Evolutionary conservation across 352 stramenopile species (phyloP).

Genomic region (Phytophthora podocarpi): DNA sequence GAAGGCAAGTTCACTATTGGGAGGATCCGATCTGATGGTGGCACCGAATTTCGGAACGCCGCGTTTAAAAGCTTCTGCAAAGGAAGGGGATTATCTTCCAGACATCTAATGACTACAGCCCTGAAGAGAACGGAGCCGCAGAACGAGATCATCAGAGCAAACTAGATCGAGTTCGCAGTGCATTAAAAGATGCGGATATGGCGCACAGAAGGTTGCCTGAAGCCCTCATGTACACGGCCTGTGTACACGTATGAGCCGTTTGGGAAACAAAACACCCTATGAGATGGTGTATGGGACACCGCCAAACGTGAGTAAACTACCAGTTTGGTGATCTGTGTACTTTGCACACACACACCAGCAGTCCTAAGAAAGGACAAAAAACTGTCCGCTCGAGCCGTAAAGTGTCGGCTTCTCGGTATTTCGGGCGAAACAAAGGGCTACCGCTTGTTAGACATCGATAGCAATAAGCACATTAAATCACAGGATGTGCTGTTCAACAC

Average conservation of each 20-base stretch:
- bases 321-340: background rate
- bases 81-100: conserved; percentile 10
- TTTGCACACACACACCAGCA: conserved; percentile 11
- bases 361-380: conserved; percentile 7
- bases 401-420: conserved; percentile 5
- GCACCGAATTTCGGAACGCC: conserved; percentile 19
- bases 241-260: too few relatives aligned
- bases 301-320: conserved; percentile 1
- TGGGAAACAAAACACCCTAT: conserved; percentile 3
- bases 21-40: conserved; percentile 4
- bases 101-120: conserved; percentile 7
- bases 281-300: conserved; percentile 9
- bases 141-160: conserved; percentile 17
- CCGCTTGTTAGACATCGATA: background rate
- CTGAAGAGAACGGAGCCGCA: conserved; percentile 20
- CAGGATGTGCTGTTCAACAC: conserved; percentile 10
- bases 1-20: conserved; percentile 8
- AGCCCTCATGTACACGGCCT: conserved; percentile 21
- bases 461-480: conserved; percentile 2
- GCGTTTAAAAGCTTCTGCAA: conserved; percentile 14
- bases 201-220: conserved; percentile 1
- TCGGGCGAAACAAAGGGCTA: conserved; percentile 11
- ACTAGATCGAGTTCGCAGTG: background rate
- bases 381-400: conserved; percentile 5
- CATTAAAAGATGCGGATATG: conserved; percentile 11